Evolutionary conservation across 2,329 filamentous ascomycete genomes (phyloP), one percentile per base, ranked within the genome.

Genomic region (Geosmithia morbida): DNA sequence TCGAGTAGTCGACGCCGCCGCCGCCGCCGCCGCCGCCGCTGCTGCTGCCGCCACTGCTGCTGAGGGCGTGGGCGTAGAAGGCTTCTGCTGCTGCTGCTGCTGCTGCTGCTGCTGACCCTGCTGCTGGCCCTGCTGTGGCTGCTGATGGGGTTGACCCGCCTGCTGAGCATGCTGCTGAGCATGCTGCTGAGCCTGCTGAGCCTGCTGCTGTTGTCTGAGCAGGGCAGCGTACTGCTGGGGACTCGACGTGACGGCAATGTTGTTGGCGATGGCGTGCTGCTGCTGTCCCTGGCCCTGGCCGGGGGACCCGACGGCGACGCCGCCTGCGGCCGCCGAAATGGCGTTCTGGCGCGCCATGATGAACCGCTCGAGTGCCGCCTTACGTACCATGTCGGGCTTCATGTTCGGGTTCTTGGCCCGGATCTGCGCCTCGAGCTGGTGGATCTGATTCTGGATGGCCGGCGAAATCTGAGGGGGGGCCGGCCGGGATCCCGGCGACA

Each of bases 141-240:
- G 72, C 51, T 78, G 75, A 53, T 79, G 75, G 2, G 50, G 53
- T n/a, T n/a, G n/a, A n/a, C n/a, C n/a, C n/a, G n/a, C n/a, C n/a
- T n/a, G n/a, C 22, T 50, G 52, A 33, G 51, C 56, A 49, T 62
- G 59, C 17, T 54, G 52, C 22, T 49, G 52, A 43, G 54, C 49
- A 46, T 16, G 18, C 50, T 64, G 51, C 7, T 56, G 57, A 2
- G 58, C 57, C 8, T 63, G 61, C 49, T 69, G 70, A 26, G 67
- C 65, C 51, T 76, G 72, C 51, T 78, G 75, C 53, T 79, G 75
- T 40, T 75, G 73, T 43, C 75, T 63, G 8, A 79, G 66, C 33
- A 79, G 62, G 48, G 76, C 74, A 1, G 75, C 75, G 54, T 79
- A 79, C 51, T 79, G 75, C 41, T 79, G 74, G 26, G 75, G 75